Conservation (phyloP, 2,329 filamentous ascomycete genomes). For the Claviceps spartinae region DNA sequence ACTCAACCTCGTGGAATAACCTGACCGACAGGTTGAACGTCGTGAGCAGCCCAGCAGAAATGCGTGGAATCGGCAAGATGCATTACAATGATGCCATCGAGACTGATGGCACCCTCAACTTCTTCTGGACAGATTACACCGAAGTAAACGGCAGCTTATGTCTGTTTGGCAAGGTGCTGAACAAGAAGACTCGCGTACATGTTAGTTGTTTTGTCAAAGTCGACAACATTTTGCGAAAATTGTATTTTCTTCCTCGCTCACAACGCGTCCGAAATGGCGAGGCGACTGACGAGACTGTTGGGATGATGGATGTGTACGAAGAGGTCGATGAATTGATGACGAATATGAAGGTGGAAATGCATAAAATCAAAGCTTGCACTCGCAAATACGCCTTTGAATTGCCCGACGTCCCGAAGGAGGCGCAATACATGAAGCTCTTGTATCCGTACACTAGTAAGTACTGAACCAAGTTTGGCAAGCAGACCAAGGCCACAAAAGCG, state of each 20-base stretch:
- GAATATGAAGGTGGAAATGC: conserved; percentile 69
- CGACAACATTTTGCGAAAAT: conserved; percentile 83
- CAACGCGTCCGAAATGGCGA: conserved; percentile 40
- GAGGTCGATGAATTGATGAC: conserved; percentile 86
- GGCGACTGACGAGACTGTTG: conserved; percentile 63
- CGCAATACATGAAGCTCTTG: conserved; percentile 85
- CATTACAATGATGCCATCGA: conserved; percentile 78
- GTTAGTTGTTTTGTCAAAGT: conserved; percentile 93
- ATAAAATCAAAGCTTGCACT: conserved; percentile 83
- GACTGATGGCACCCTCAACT: conserved; percentile 76
- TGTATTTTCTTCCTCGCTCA: conserved; percentile 82
- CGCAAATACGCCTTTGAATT: conserved; percentile 96
- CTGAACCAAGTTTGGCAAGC: too few relatives aligned
- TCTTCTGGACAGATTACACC: conserved; percentile 96
- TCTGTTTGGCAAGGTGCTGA: conserved; percentile 89
- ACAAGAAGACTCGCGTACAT: conserved; percentile 66
- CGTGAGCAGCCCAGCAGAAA: conserved; percentile 58
- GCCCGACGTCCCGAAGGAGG: conserved; percentile 71
- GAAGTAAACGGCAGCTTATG: conserved; percentile 86
- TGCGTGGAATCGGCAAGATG: conserved; percentile 61
- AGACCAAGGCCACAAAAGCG: not conserved
- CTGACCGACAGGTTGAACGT: conserved; percentile 80
- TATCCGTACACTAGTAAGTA: conserved; percentile 72
- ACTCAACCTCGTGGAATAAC: conserved; percentile 78
- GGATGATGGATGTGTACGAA: conserved; percentile 77